phyloP scores from a whole-genome alignment of 2,329 filamentous ascomycete species.

The Sphaerulina vaccinii region DNA sequence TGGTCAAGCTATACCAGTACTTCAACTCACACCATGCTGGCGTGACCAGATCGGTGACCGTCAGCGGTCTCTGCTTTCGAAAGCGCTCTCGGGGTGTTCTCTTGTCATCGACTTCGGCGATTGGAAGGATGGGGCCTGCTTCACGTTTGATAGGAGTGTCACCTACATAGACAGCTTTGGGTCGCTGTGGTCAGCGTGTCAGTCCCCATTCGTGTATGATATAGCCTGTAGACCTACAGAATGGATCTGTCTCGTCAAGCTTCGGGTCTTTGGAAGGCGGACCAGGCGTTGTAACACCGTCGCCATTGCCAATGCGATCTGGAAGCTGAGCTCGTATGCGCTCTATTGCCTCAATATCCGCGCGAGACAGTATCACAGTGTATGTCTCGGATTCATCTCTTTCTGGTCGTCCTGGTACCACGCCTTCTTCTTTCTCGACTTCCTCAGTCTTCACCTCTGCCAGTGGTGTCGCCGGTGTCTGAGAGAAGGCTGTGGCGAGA shows the following conservation, averaged over 20 bases:
- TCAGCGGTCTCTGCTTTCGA: conserved; percentile 73
- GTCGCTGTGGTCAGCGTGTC: conserved; percentile 34
- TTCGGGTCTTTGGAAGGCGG: not conserved
- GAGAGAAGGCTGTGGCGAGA: conserved; percentile 46
- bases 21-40: conserved; percentile 96
- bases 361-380: conserved; percentile 19
- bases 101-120: conserved; percentile 45
- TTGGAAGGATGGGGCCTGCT: not conserved
- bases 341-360: conserved; percentile 10
- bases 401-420: conserved; percentile 26
- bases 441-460: conserved; percentile 11
- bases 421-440: conserved; percentile 28
- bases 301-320: not conserved
- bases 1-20: conserved; percentile 82
- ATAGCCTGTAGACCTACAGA: not conserved
- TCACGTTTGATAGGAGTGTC: conserved; percentile 12
- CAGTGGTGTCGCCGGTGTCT: conserved; percentile 16
- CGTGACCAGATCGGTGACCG: conserved; percentile 82
- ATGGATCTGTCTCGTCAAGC: conserved; percentile 4
- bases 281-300: not conserved
- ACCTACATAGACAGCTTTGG: conserved; percentile 26
- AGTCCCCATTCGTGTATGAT: conserved; percentile 14
- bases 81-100: conserved; percentile 73
- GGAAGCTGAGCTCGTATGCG: conserved; percentile 5
- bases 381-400: conserved; percentile 15